phyloP scores from a whole-genome alignment of 495 filamentous ascomycete species.

The Penicillium canescens region DNA sequence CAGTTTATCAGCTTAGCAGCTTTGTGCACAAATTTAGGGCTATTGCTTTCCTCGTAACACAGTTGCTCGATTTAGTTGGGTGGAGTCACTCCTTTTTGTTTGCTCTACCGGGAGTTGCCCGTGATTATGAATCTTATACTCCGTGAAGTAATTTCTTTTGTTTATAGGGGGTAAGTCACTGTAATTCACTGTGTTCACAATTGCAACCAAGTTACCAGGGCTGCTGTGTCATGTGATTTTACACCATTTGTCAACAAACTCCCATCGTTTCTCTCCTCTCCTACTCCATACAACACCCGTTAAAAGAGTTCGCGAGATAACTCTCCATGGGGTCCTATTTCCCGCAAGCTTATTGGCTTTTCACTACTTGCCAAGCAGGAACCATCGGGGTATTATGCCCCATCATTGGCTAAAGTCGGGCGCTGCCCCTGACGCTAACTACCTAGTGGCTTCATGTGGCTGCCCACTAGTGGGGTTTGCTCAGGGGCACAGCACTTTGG shows the following conservation, averaged over 20 bases:
- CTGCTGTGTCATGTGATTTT: constrained; percentile 3
- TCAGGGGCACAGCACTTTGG: constrained; percentile 16
- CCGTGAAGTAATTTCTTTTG: too few species aligned
- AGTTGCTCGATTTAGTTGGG: background rate
- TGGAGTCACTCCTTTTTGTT: background rate
- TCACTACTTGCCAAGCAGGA: constrained; percentile 25
- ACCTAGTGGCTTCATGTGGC: constrained; percentile 12
- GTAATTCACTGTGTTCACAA: too few species aligned
- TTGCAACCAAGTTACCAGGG: too few species aligned
- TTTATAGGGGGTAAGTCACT: too few species aligned
- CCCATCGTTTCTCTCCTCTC: background rate
- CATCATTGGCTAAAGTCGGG: constrained; percentile 8
- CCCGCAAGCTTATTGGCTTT: constrained; percentile 18
- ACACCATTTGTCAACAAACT: background rate
- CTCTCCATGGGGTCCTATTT: constrained; percentile 3
- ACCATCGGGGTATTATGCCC: constrained; percentile 17
- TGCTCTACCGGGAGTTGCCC: too few species aligned
- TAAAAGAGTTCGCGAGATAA: background rate
- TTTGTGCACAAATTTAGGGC: background rate
- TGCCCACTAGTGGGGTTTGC: constrained; percentile 9
- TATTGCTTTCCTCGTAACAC: background rate
- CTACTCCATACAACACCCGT: background rate
- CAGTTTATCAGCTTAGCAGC: background rate
- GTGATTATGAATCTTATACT: too few species aligned
- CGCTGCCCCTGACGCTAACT: constrained; percentile 23